A percentile compares a stretch with the other conserved stretches of the same genome.
These are phyloP conservation scores for Calonectria leucothoes DNA, from an alignment of 2,329 filamentous ascomycete genomes.

Conservation along the genomic window DNA sequence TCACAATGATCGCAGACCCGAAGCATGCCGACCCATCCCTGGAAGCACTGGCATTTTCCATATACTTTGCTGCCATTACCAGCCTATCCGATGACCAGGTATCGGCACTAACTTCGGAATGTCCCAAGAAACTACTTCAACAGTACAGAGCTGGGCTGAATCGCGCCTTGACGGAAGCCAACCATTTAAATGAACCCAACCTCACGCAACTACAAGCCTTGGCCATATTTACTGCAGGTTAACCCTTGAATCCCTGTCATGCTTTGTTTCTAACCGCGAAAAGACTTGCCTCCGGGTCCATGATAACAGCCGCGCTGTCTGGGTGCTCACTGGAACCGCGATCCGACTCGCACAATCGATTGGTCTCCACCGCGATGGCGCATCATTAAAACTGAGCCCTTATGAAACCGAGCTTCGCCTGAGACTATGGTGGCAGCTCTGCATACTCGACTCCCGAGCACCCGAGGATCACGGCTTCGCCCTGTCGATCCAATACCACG, in stretches of 20 bases:
- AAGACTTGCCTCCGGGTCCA: conserved; percentile 20
- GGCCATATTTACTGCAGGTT: conserved; percentile 18
- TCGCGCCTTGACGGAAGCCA: conserved; percentile 5
- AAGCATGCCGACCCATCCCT: background rate
- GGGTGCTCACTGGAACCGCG: conserved; percentile 19
- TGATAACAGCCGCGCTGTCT: conserved; percentile 18
- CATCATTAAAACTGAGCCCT: conserved; percentile 15
- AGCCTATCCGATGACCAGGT: conserved; percentile 15
- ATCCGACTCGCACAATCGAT: conserved; percentile 23
- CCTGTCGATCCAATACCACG: conserved; percentile 12
- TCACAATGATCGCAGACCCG: conserved; percentile 17
- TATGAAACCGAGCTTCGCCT: conserved; percentile 24
- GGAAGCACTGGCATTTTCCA: conserved; percentile 14
- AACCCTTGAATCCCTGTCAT: no score
- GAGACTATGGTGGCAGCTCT: conserved; percentile 24
- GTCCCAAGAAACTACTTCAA: conserved; percentile 9
- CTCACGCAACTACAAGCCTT: conserved; percentile 14
- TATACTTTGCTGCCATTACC: conserved; percentile 22
- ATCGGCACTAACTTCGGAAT: conserved; percentile 7
- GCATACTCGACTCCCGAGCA: conserved; percentile 19
- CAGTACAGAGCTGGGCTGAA: conserved; percentile 15
- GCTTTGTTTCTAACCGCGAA: background rate
- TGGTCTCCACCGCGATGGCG: conserved; percentile 21
- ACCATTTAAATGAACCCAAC: conserved; percentile 21
- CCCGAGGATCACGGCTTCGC: conserved; percentile 24